Evolutionary conservation across 306 rosid species (phyloP).

Genomic region (Rosa lucieae): DNA sequence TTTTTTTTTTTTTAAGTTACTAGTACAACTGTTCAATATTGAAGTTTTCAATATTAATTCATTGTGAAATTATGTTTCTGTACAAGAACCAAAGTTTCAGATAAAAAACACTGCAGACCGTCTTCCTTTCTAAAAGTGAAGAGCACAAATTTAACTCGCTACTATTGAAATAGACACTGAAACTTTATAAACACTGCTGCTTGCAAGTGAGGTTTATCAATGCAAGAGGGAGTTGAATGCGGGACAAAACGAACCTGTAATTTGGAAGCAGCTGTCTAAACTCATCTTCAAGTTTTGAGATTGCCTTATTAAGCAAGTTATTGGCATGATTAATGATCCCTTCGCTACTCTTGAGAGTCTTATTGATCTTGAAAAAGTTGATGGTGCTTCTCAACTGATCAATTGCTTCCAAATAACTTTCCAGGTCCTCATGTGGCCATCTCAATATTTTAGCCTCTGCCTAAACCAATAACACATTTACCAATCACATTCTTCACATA

Average conservation of each 20-base stretch:
- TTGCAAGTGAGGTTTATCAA: neutral
- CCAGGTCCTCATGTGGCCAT: conserved; percentile 97
- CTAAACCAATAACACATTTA: conserved; percentile 29
- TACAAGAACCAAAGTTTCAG: too few species aligned
- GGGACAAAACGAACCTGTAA: conserved; percentile 58
- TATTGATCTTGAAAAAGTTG: conserved; percentile 63
- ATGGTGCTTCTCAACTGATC: conserved; percentile 64
- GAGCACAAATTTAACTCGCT: too few species aligned
- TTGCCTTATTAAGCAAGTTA: conserved; percentile 78
- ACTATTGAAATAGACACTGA: too few species aligned
- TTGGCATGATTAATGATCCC: conserved; percentile 67
- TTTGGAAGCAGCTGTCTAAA: conserved; percentile 75
- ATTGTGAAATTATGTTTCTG: too few species aligned
- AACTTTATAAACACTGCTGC: too few species aligned
- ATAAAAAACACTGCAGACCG: too few species aligned
- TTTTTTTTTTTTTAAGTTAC: too few species aligned
- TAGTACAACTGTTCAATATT: neutral
- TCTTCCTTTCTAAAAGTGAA: too few species aligned
- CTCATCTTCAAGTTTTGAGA: conserved; percentile 92
- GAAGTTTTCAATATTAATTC: too few species aligned
- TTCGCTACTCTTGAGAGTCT: conserved; percentile 57
- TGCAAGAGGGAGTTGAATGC: neutral
- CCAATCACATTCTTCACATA: neutral
- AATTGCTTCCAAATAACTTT: conserved; percentile 84
- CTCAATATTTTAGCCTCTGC: conserved; percentile 95